Conservation (phyloP, 2,329 filamentous ascomycete genomes). For the Ploettnerulaceae sp. region DNA sequence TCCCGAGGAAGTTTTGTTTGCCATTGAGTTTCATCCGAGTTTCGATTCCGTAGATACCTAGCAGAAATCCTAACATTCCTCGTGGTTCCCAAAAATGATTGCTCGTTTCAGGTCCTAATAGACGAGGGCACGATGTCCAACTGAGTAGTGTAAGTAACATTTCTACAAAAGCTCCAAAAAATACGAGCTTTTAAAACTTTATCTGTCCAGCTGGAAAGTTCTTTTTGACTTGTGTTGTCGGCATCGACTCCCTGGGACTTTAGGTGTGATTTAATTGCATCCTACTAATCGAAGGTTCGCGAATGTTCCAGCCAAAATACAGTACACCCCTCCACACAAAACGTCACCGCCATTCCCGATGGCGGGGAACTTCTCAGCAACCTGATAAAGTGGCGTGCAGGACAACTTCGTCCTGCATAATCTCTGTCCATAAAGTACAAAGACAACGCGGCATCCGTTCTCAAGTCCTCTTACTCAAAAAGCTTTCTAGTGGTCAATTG, state of each 20-base stretch:
- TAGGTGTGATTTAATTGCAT: not conserved
- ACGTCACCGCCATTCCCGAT: slow-evolving; percentile 12
- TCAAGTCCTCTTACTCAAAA: not conserved
- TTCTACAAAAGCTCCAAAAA: no score
- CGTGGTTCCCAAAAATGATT: not conserved
- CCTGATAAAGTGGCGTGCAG: slow-evolving; percentile 7
- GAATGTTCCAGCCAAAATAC: slow-evolving; percentile 9
- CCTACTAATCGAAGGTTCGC: slow-evolving; percentile 11
- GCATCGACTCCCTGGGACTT: no score
- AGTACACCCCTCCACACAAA: slow-evolving; percentile 10
- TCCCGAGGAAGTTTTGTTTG: no score
- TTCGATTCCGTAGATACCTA: not conserved
- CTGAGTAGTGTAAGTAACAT: no score
- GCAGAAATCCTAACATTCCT: not conserved
- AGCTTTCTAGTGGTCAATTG: slow-evolving; percentile 19
- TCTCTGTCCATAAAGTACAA: slow-evolving; percentile 7
- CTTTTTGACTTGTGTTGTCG: no score
- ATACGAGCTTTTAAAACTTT: no score
- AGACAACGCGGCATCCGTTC: not conserved
- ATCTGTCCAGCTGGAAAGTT: no score
- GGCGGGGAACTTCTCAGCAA: slow-evolving; percentile 11
- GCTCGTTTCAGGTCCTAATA: no score
- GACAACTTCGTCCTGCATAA: slow-evolving; percentile 6
- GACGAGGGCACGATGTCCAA: no score
- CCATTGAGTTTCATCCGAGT: not conserved